Evolutionary conservation across 345 rosid species (phyloP).

Genomic region (Sapria himalayana): DNA sequence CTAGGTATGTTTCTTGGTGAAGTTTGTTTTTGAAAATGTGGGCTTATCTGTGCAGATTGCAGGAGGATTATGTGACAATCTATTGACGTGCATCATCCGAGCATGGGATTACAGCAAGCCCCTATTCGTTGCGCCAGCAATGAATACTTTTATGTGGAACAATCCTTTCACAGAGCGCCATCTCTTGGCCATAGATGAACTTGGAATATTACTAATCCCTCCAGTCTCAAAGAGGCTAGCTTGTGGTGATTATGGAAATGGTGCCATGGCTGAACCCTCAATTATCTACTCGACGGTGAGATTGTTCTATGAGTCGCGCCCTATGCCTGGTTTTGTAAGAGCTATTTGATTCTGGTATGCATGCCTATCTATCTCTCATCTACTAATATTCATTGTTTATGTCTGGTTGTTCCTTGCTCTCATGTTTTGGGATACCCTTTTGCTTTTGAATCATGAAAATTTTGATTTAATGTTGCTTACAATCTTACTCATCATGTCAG

Average conservation of each 20-base stretch:
- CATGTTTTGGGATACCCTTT: too few species aligned
- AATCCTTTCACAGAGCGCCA: constrained; percentile 83
- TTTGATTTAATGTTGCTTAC: too few species aligned
- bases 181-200: constrained; percentile 60
- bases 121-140: constrained; percentile 61
- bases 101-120: constrained; percentile 90
- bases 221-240: constrained; percentile 70
- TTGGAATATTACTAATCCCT: constrained; percentile 70
- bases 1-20: too few species aligned
- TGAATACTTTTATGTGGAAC: constrained; percentile 87
- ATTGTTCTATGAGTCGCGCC: constrained; percentile 43
- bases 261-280: constrained; percentile 87
- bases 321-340: constrained; percentile 11
- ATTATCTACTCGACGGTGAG: constrained; percentile 59
- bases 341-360: constrained; percentile 1
- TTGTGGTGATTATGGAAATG: constrained; percentile 75
- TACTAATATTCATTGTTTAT: too few species aligned
- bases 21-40: too few species aligned
- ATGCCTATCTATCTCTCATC: too few species aligned
- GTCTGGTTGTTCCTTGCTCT: not conserved
- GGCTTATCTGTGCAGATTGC: constrained; percentile 94
- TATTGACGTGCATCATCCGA: constrained; percentile 67
- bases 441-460: too few species aligned
- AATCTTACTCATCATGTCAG: too few species aligned
- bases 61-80: constrained; percentile 78